These are phyloP conservation scores for Astrothelium subdiscretum DNA, from an alignment of 495 filamentous ascomycete genomes.

Conservation along the genomic window DNA sequence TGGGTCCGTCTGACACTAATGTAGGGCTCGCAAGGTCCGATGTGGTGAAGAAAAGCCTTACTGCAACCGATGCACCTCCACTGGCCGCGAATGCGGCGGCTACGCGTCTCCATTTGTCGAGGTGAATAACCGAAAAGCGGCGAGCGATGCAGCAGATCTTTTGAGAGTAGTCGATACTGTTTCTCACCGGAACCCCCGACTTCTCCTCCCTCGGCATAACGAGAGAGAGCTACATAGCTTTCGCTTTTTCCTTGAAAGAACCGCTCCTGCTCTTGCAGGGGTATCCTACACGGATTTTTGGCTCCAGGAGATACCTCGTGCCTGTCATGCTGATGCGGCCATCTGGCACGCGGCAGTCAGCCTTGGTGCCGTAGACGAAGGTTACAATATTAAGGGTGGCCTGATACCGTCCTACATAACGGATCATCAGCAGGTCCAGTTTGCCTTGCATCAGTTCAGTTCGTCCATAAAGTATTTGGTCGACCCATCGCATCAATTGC, in stretches of 20 bases:
- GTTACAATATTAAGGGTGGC: not conserved
- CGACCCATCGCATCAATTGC: not conserved
- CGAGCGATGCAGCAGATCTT: not conserved
- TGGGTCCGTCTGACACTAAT: not conserved
- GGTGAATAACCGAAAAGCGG: not conserved
- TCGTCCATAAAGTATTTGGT: not conserved
- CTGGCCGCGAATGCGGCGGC: constrained; percentile 15
- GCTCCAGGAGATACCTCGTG: not conserved
- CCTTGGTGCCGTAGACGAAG: not conserved
- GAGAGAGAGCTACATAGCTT: not conserved
- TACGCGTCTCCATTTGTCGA: constrained; percentile 1
- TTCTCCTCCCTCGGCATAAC: not conserved
- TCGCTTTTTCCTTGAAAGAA: not conserved
- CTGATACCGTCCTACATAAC: not conserved
- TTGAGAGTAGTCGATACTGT: not conserved
- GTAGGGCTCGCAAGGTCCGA: constrained; percentile 10
- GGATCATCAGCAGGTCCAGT: not conserved
- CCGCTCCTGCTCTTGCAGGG: not conserved
- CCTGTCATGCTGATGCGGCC: not conserved
- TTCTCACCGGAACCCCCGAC: not conserved
- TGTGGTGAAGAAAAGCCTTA: constrained; percentile 13
- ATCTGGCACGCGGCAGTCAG: not conserved
- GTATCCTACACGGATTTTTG: not conserved
- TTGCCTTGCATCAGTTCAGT: not conserved
- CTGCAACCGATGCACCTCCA: constrained; percentile 13